Evolutionary conservation across 2,329 filamentous ascomycete genomes (phyloP), one percentile per base, ranked within the genome.

Genomic region (Cercospora citrullina): DNA sequence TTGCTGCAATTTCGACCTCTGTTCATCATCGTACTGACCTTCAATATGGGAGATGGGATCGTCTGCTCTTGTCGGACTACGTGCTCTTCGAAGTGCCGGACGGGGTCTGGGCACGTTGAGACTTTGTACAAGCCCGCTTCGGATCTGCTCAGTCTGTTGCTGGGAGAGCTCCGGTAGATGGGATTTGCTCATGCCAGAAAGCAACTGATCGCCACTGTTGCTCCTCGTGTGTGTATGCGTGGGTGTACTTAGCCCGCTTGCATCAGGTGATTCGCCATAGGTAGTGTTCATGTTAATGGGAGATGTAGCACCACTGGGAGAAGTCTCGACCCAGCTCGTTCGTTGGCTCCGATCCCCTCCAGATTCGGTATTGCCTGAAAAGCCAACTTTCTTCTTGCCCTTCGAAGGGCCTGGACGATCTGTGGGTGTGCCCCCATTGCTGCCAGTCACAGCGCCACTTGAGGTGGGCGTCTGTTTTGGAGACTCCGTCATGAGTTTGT

Each of bases 71-170:
- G 58, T 30, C 16, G 62, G 68, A 30, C 65, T 64, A 58, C 75
- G 23, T 51, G 64, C n/a, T 48, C 69, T 64, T 45, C 76, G 62
- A 18, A 78, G 75, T 5, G 76, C 76, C 23, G 76, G 76, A 23
- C 76, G 65, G 5, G 76, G 76, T 60, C 71, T 68, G 18, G 74
- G 72, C 1, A 74, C 53, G 21, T 68, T 60, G n/a, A 75, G 65
- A 33, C 66, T 70, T 23, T 61, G 36, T n/a, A 66, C 70, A 16
- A 78, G 68, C 0, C 75, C 73, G 30, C 71, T 64, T 55, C 75
- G 72, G 12, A 78, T 73, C 63, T 77, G 68, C 33, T 74, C 72
- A 3, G 75, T 76, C 62, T 77, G 72, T 62, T 77, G 76, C 59
- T 72, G 68, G 4, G 76, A 77, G 4, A 78, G 67, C 21, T 74